These are phyloP conservation scores for Botrytis byssoidea DNA, from an alignment of 2,329 filamentous ascomycete genomes.

Conservation along the genomic window DNA sequence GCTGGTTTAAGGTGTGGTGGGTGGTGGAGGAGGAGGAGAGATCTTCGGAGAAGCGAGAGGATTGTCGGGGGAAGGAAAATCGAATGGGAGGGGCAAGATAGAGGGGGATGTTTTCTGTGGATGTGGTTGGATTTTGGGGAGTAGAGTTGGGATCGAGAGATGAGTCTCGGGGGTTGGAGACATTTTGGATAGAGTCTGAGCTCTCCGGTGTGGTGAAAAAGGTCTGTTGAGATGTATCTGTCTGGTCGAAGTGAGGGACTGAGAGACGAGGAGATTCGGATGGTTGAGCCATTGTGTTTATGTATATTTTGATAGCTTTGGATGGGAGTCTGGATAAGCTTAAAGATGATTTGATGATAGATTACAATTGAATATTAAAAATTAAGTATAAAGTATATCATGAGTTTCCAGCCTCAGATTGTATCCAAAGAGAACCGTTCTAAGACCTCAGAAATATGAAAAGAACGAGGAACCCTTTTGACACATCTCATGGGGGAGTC, in stretches of 20 bases:
- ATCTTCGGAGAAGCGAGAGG: not conserved
- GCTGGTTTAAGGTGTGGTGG: not conserved
- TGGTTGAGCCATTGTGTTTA: not conserved
- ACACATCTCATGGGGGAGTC: not conserved
- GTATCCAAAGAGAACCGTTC: not conserved
- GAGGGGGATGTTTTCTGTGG: too few species aligned
- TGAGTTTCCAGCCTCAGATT: not conserved
- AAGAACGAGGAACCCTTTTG: not conserved
- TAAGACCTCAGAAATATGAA: not conserved
- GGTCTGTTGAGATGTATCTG: not conserved
- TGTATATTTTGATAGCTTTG: not conserved
- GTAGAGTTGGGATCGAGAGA: too few species aligned
- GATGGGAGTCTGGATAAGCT: not conserved
- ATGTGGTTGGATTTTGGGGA: not conserved
- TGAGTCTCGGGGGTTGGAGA: too few species aligned
- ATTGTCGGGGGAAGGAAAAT: not conserved
- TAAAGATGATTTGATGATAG: not conserved
- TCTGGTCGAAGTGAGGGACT: not conserved
- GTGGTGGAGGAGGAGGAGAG: not conserved
- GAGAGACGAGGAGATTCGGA: too few species aligned
- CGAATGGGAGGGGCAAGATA: not conserved
- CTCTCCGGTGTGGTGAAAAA: not conserved
- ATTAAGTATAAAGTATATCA: not conserved
- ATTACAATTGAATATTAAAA: not conserved
- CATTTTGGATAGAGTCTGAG: not conserved